Base-by-base conservation (phyloP, 805 yeast genomes). In the Metschnikowia borealis region DNA sequence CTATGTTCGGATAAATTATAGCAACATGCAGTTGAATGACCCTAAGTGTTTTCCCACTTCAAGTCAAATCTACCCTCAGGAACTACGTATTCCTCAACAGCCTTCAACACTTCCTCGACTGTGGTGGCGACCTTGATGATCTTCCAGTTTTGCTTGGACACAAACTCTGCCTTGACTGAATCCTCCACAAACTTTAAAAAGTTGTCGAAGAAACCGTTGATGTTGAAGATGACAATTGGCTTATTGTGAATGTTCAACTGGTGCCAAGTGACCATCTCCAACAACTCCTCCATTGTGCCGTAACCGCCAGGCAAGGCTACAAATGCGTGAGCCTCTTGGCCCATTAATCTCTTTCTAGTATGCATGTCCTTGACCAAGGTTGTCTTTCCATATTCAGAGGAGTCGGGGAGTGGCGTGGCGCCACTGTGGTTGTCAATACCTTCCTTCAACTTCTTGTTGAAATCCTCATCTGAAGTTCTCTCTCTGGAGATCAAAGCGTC, bases 301-400 rank as follows among this genome's bases (percentile, higher is more conserved):
- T 83, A 89, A 2, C 96, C 96, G 54, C 96, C 96, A 13, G 96
- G 96, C 71, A 89, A 76, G 0, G 96, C 96, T 41, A 89, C 80
- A 67, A 89, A 89, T 0, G 92, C 95, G 57, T 82, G 82, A n/a
- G 92, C 84, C 65, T 86, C 91, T 61, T 80, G 77, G 29, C 90
- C 95, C 96, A 89, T 89, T 74, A 86, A 60, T 64, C 83, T 78
- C 74, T 89, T 89, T 64, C 96, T 78, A 2, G 94, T 85, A 69
- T 89, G 96, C 96, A 89, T 89, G 62, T 88, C 96, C 47, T 80
- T 76, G 2, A 89, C 96, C 58, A 89, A 75, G 0, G 90, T 85
- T 14, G 96, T 86, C 59, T 80, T 78, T 34, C 96, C 96, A 63
- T 85, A 88, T 48, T 75, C 74, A 35, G 66, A 66, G 18, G 75